Evolutionary conservation across 805 yeast genomes (phyloP).

Genomic region (Starmerella roubikii): DNA sequence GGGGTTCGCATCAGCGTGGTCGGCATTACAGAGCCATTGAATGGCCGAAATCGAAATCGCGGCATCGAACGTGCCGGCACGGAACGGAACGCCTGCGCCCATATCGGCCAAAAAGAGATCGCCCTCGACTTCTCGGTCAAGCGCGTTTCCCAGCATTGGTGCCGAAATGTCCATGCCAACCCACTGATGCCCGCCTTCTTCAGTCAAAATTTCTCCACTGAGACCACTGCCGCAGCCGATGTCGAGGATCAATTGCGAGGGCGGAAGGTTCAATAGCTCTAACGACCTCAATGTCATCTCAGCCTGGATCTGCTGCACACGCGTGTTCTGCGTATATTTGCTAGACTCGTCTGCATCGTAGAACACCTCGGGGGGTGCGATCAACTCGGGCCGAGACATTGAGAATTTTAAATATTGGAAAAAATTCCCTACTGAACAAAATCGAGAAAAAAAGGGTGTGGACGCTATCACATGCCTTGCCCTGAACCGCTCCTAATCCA

Average conservation of each 20-base stretch:
- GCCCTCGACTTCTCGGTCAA: constrained; percentile 87
- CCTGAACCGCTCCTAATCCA: no score
- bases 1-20: constrained; percentile 69
- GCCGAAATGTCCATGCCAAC: constrained; percentile 94
- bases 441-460: no score
- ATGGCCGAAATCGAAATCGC: constrained; percentile 90
- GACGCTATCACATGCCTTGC: no score
- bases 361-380: constrained; percentile 93
- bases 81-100: constrained; percentile 86
- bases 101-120: constrained; percentile 84
- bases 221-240: constrained; percentile 96
- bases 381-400: constrained; percentile 93
- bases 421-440: no score
- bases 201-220: constrained; percentile 83
- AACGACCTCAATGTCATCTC: constrained; percentile 91
- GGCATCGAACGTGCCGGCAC: constrained; percentile 95
- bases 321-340: constrained; percentile 83
- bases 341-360: constrained; percentile 81
- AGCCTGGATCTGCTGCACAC: constrained; percentile 97
- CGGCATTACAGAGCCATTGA: constrained; percentile 98
- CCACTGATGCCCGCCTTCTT: constrained; percentile 82
- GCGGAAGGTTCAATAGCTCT: constrained; percentile 67
- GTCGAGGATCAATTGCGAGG: constrained; percentile 60
- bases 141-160: constrained; percentile 86
- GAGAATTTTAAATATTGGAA: not conserved